Evolutionary conservation across 1,284 basidiomycete genomes (phyloP), one percentile per base, ranked within the genome.

Genomic region (Ustilago shanxiensis): DNA sequence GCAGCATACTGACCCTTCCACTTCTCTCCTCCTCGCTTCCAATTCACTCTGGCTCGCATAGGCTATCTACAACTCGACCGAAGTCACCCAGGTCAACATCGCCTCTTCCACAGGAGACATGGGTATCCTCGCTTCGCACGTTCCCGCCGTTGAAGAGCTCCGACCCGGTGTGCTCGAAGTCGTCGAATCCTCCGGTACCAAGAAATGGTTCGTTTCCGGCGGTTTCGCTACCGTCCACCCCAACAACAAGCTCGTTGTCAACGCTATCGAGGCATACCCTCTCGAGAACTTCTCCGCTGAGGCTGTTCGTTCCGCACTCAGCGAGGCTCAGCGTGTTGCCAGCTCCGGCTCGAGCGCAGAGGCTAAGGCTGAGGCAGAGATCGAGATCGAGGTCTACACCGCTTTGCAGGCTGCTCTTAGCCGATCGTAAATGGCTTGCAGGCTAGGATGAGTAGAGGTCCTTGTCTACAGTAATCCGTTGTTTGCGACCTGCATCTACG

Each of bases 211-310:
- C 67, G 97, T 95, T 61, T 98, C 96, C 67, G 93, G 94, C 76
- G 97, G 97, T 69, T 98, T 99, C 86, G 96, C 97, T 64, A 98
- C 93, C 69, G 94, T 99, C 57, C 97, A 99, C 88, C 94, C 95
- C 58, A 95, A 95, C 89, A 99, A 98, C 90, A 92, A 90, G 82
- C 89, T 99, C 69, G 98, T 96, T 50, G 93, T 99, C 87, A 99
- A 99, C 88, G 95, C 93, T 72, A 92, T 99, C 62, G 97, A 99
- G 89, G 97, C 93, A 72, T 96, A 95, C 83, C 92, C 94, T 51
- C 89, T 99, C 37, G 95, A 97, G 73, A 89, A 92, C 62, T 98
- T 97, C 88, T 95, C 95, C 2, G 80, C 89, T 22, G 95, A 96
- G 89, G 93, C 93, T 80, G 90, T 98, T 81, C 93, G 95, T 80